Evolutionary conservation across 2,329 filamentous ascomycete genomes (phyloP), one percentile per base, ranked within the genome.

Genomic region (Elsinoe australis): DNA sequence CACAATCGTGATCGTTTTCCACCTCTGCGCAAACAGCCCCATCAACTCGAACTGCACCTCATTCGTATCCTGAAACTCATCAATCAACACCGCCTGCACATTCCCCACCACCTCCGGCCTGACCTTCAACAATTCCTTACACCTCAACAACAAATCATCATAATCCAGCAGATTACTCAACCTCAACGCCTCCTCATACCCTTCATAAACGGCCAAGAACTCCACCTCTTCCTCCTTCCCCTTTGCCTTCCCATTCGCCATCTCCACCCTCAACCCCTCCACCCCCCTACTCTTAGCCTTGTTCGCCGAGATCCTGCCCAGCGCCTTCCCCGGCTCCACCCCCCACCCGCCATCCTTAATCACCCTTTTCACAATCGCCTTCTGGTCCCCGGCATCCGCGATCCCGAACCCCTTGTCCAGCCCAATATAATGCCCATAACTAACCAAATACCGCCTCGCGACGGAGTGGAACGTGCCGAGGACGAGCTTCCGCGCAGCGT

Each of bases 21-120:
- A 74, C 17, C 73, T 69, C 52, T 87, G 80, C 1, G 89, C 87
- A 58, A 98, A 82, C 1, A 95, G 74, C 53, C 78, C 83, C 88
- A 95, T 95, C 33, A 98, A 71, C 56, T 95, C 87, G 59, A 94
- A 96, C 64, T 98, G 90, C 3, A 95, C 82, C 15, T 87, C 78
- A 61, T 96, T 98, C 5, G 90, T 96, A 66, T 98, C 90, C 66
- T 98, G 90, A 54, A 95, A 98, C 61, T 98, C 90, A 62, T 98
- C 90, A 53, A 98, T 94, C 36, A 98, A 73, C 5, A 96, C 88
- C 0, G 87, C 80, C 64, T 95, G 82, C 14, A 98, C 81, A 56
- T 95, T 95, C 10, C 82, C 82, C 2, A 95, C 89, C 58, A 89
- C 95, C 10, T 78, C 72, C 0, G 89, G 87, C 55, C 85, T 77